Evolutionary conservation across 2,329 filamentous ascomycete species (phyloP).

Genomic region (Alternaria sp.): DNA sequence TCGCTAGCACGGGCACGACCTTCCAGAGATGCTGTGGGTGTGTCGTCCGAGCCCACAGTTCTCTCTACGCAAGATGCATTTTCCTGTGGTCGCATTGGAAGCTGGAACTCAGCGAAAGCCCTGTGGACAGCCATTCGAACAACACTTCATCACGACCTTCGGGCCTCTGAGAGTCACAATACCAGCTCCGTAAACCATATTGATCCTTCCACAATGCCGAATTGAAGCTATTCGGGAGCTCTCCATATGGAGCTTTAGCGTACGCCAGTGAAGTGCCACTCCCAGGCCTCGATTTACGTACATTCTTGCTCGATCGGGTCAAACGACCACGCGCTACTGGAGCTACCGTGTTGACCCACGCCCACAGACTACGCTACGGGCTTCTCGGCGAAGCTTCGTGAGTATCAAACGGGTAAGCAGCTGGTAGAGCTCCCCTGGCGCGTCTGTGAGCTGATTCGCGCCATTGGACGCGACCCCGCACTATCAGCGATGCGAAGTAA

Average conservation of each 20-base stretch:
- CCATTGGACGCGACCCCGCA: conserved; percentile 49
- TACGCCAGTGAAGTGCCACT: conserved; percentile 14
- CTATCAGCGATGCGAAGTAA: conserved; percentile 35
- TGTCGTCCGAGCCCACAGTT: background rate
- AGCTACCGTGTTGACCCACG: conserved; percentile 14
- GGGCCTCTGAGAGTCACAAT: background rate
- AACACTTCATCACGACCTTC: background rate
- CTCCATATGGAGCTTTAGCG: conserved; percentile 20
- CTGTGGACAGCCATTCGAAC: background rate
- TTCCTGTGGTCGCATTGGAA: background rate
- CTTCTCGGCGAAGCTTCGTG: conserved; percentile 17
- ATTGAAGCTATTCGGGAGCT: conserved; percentile 21
- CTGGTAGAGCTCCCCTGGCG: conserved; percentile 24
- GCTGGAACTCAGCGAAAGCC: background rate
- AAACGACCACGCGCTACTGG: conserved; percentile 18
- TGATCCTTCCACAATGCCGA: conserved; percentile 12
- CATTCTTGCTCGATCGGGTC: conserved; percentile 11
- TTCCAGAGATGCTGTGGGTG: background rate
- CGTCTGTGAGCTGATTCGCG: conserved; percentile 26
- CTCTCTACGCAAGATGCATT: background rate
- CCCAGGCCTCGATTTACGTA: conserved; percentile 29
- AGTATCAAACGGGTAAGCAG: conserved; percentile 23
- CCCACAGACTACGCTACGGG: conserved; percentile 21
- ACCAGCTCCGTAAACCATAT: background rate
- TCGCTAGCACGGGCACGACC: background rate